These are phyloP conservation scores for Stagonosporopsis cucurbitacearum DNA, from an alignment of 2,329 filamentous ascomycete genomes.

Conservation along the genomic window DNA sequence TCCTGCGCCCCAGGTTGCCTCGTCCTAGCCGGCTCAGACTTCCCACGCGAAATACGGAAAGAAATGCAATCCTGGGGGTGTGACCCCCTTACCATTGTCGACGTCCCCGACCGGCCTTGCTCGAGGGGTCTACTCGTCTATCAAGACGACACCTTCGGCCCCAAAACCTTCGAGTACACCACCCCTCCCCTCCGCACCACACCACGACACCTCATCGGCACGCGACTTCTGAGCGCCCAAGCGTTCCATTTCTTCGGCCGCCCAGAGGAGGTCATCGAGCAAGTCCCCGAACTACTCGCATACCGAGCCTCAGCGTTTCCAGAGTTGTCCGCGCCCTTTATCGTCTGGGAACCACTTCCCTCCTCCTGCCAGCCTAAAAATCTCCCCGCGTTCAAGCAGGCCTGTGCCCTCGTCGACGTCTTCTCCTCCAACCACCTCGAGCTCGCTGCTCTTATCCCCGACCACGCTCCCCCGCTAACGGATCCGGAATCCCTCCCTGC, in stretches of 20 bases:
- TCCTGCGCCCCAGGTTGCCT: constrained; percentile 23
- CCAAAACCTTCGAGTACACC: constrained; percentile 29
- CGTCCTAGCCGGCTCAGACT: constrained; percentile 28
- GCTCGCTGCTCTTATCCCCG: constrained; percentile 19
- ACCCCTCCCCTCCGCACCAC: constrained; percentile 21
- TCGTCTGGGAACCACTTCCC: constrained; percentile 36
- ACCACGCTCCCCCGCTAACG: not conserved
- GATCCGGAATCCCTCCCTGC: not conserved
- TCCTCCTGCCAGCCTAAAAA: constrained; percentile 6
- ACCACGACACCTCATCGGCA: constrained; percentile 16
- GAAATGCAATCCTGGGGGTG: constrained; percentile 17
- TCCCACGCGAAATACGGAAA: constrained; percentile 14
- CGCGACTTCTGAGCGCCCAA: constrained; percentile 17
- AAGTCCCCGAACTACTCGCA: constrained; percentile 22
- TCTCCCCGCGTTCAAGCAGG: constrained; percentile 14
- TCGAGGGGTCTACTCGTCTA: constrained; percentile 29
- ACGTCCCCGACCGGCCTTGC: not conserved
- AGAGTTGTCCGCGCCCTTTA: constrained; percentile 8
- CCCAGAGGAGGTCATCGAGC: constrained; percentile 21
- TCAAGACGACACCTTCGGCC: constrained; percentile 31
- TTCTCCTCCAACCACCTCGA: constrained; percentile 38
- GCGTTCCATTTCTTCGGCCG: constrained; percentile 31
- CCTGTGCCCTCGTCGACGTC: constrained; percentile 28
- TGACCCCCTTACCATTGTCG: constrained; percentile 18
- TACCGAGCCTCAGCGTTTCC: constrained; percentile 9